Evolutionary conservation across 768 basidiomycete species (phyloP).

Genomic region (Podaxis sp.): DNA sequence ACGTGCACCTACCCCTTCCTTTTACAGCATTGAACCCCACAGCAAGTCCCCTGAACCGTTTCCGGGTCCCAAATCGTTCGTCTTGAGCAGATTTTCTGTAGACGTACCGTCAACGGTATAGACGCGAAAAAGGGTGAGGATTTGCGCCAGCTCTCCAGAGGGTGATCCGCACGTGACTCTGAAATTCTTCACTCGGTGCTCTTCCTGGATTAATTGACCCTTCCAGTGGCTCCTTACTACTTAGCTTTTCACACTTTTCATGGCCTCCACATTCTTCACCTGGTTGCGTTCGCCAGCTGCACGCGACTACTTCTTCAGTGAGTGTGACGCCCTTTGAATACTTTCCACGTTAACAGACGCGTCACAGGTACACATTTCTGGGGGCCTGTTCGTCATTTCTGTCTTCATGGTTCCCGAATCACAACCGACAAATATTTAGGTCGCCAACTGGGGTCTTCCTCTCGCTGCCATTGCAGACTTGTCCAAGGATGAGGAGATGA

Average conservation of each 20-base stretch:
- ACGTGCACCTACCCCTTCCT: constrained; percentile 29
- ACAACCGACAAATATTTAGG: constrained; percentile 40
- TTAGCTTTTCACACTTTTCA: constrained; percentile 26
- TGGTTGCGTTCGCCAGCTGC: constrained; percentile 93
- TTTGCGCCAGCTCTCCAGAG: too few species aligned
- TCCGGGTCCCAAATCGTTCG: not conserved
- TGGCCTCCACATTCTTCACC: constrained; percentile 82
- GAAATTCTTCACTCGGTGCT: constrained; percentile 5
- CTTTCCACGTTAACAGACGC: constrained; percentile 4
- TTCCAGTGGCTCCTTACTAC: not conserved
- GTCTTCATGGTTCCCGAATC: constrained; percentile 10
- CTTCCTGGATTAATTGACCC: not conserved
- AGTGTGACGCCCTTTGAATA: constrained; percentile 24
- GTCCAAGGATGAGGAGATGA: constrained; percentile 91
- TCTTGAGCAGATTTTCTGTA: not conserved
- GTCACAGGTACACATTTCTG: constrained; percentile 92
- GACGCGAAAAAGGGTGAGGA: not conserved
- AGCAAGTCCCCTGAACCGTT: not conserved
- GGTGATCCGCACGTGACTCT: constrained; percentile 15
- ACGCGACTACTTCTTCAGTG: constrained; percentile 93
- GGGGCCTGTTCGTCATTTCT: constrained; percentile 74
- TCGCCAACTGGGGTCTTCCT: constrained; percentile 98
- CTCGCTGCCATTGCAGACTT: constrained; percentile 90
- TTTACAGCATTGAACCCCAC: constrained; percentile 20
- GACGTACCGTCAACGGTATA: not conserved